A percentile compares a stretch with the other conserved stretches of the same genome.
These are phyloP conservation scores for Backusella tuberculispora DNA, from an alignment of 192 early-diverging fungal species.

Conservation along the genomic window DNA sequence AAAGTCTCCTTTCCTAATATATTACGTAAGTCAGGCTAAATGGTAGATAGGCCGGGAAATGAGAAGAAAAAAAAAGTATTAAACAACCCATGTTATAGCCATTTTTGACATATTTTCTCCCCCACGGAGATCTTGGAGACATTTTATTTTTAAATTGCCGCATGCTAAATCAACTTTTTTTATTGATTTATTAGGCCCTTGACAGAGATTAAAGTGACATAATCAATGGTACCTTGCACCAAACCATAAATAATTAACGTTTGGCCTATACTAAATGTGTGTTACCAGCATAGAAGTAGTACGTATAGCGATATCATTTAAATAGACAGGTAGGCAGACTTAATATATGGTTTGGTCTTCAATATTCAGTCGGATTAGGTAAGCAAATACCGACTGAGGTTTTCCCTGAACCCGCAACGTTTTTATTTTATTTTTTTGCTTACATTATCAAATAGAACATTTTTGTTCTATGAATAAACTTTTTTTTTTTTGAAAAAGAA, in stretches of 20 bases:
- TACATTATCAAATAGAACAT: background rate
- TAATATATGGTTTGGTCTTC: background rate
- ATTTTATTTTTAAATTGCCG: background rate
- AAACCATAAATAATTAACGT: background rate
- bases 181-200: background rate
- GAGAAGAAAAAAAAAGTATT: background rate
- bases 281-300: background rate
- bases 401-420: background rate
- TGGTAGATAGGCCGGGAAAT: background rate
- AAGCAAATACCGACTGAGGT: background rate
- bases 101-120: background rate
- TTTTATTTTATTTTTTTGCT: conserved; percentile 7
- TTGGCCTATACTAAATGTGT: background rate
- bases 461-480: background rate
- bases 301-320: background rate
- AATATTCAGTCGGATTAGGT: background rate
- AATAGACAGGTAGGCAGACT: background rate
- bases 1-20: background rate
- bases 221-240: background rate
- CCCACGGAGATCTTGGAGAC: background rate
- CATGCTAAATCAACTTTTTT: background rate
- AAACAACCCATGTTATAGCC: background rate
- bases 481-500: too few relatives aligned
- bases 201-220: background rate
- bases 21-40: background rate